Percentiles rank a stretch among this genome's conserved stretches.
Evolutionary conservation across 176 grass and related monocot species (phyloP).

Genomic region (Juncus effusus): DNA sequence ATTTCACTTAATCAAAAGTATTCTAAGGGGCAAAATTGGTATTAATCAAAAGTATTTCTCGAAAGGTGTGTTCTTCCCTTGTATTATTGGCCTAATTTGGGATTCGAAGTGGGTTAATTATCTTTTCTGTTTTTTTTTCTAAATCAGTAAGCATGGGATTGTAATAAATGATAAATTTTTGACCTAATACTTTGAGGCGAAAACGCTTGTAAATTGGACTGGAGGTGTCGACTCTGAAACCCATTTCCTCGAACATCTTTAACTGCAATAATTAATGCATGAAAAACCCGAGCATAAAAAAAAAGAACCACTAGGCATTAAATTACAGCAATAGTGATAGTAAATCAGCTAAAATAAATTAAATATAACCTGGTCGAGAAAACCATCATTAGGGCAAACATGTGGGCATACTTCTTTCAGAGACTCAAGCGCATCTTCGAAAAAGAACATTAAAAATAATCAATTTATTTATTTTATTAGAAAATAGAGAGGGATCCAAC

Average conservation of each 20-base stretch:
- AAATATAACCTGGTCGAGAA: constrained; percentile 76
- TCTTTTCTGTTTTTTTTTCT: no score
- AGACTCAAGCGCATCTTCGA: constrained; percentile 77
- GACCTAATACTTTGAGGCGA: constrained; percentile 83
- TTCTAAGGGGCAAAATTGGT: not conserved
- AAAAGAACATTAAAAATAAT: constrained; percentile 22
- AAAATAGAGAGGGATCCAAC: not conserved
- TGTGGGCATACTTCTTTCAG: constrained; percentile 53
- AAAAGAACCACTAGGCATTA: constrained; percentile 4
- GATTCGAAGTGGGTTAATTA: no score
- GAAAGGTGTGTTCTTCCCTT: not conserved
- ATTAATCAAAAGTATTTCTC: not conserved
- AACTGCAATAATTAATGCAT: constrained; percentile 41
- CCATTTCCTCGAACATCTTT: constrained; percentile 94
- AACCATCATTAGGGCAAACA: constrained; percentile 78
- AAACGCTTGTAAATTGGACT: constrained; percentile 77
- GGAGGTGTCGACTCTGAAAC: constrained; percentile 75
- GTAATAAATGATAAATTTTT: constrained; percentile 15
- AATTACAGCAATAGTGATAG: constrained; percentile 5
- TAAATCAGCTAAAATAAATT: constrained; percentile 6
- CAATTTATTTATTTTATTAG: not conserved
- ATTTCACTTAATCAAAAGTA: not conserved
- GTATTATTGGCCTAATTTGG: no score
- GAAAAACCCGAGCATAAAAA: not conserved
- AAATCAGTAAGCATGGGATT: no score